phyloP scores from a whole-genome alignment of 192 early-diverging fungal species.

The Helicostylum pulchrum region DNA sequence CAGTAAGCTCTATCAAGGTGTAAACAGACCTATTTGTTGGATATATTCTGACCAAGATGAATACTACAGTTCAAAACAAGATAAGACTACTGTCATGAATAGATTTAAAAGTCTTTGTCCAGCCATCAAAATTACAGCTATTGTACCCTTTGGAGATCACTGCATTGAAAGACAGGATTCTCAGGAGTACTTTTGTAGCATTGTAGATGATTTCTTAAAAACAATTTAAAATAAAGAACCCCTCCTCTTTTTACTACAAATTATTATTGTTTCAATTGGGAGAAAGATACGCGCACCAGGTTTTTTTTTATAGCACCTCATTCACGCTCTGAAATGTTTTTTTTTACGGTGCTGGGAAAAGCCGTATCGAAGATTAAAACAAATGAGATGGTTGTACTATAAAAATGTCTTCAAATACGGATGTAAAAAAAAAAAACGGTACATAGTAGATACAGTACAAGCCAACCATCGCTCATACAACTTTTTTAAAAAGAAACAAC shows the following conservation, averaged over 20 bases:
- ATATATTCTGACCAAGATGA: slow-evolving; percentile 10
- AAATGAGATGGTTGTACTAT: too few species aligned
- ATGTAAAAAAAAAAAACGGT: too few species aligned
- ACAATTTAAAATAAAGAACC: background rate
- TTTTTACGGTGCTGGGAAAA: too few species aligned
- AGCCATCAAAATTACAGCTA: slow-evolving; percentile 7
- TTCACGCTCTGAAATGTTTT: too few species aligned
- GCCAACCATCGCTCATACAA: too few species aligned
- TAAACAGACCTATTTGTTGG: slow-evolving; percentile 7
- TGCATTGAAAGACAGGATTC: background rate
- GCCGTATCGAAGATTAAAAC: too few species aligned
- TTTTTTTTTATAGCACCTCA: too few species aligned
- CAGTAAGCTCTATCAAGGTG: background rate
- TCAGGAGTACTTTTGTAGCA: background rate
- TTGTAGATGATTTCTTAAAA: slow-evolving; percentile 6
- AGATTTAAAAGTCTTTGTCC: slow-evolving; percentile 12
- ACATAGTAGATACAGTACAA: too few species aligned
- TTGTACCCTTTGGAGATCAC: slow-evolving; percentile 14
- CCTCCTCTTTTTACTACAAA: background rate
- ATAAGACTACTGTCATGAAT: slow-evolving; percentile 7
- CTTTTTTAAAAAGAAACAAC: too few species aligned
- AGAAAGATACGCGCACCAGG: too few species aligned
- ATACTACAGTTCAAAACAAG: slow-evolving; percentile 2
- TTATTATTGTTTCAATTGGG: background rate
- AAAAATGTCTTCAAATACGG: too few species aligned